Evolutionary conservation across 768 basidiomycete genomes (phyloP), one percentile per base, ranked within the genome.

Genomic region (Mrakia blollopis): DNA sequence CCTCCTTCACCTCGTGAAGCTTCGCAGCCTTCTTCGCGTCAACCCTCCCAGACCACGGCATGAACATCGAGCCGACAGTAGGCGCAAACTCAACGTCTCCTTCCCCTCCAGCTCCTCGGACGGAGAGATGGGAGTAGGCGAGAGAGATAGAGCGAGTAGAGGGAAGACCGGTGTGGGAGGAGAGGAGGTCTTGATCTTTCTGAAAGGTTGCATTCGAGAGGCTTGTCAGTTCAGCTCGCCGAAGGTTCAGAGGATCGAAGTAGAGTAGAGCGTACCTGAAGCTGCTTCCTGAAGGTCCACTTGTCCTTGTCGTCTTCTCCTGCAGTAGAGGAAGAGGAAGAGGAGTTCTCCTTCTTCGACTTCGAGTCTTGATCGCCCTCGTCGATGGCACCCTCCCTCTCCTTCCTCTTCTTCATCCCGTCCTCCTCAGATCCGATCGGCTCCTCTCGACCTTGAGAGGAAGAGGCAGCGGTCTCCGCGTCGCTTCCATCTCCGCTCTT

Each of bases 1-100:
- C 78, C 16, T 68, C 78, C 50, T 80, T 39, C 0, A 80, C 82
- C 21, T 72, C 67, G 4, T 80, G 78, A 1, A 82, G 74, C 72
- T 73, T 79, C 16, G 73, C 76, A 7, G 79, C 79, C 65, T 80
- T 80, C 68, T 80, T 80, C 80, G 80, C 80, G 78, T 82, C 81
- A 47, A 76, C 68, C 37, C 63, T 74, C 3, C 73, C 76, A 4
- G 79, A 79, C 80, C 80, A 81, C 25, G 81, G 81, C 28, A 78
- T 78, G 65, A 82, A 75, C 72, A 81, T 81, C 3, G 74, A 79
- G 0, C 82, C 82, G 41, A 82, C 79, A 21, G 80, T 81, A 5
- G 82, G 80, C 1, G 76, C 80, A 63, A 80, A 81, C 18, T 71
- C 74, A 5, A 82, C 79, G 35, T 82, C 80, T 67, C 80, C 81